Conservation (phyloP, 352 stramenopile species). For the Phytophthora pistaciae region DNA sequence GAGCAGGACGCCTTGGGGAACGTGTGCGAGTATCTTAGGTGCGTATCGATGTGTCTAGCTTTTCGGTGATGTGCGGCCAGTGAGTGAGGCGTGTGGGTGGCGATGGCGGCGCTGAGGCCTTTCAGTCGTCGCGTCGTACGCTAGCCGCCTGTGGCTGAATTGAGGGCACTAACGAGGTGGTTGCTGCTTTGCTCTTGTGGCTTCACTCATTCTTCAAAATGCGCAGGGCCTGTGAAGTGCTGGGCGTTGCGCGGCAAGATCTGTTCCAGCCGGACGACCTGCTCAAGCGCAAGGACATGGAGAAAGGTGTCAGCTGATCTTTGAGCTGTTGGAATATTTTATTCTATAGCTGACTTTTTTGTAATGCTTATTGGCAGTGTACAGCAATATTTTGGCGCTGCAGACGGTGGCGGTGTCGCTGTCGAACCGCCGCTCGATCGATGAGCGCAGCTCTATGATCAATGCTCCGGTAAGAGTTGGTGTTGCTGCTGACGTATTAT, state of each 20-base stretch:
- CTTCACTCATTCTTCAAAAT: constrained; percentile 12
- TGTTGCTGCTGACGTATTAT: not conserved
- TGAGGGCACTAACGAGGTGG: constrained; percentile 19
- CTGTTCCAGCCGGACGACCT: constrained; percentile 83
- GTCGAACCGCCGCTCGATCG: constrained; percentile 80
- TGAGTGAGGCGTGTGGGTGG: not conserved
- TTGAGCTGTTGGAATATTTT: not conserved
- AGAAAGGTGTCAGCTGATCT: constrained; percentile 57
- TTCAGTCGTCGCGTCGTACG: constrained; percentile 15
- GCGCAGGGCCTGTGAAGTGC: constrained; percentile 67
- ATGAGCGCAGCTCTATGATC: constrained; percentile 77
- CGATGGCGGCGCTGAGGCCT: not conserved
- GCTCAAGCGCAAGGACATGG: constrained; percentile 61
- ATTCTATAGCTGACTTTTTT: not conserved
- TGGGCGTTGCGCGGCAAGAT: constrained; percentile 67
- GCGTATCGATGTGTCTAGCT: constrained; percentile 5
- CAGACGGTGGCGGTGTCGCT: constrained; percentile 77
- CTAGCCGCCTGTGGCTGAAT: constrained; percentile 7
- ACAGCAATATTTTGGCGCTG: constrained; percentile 82
- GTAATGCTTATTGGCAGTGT: constrained; percentile 57
- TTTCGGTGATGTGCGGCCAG: not conserved
- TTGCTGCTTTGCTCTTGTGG: constrained; percentile 7
- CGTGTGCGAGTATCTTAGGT: constrained; percentile 77
- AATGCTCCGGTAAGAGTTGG: constrained; percentile 31
- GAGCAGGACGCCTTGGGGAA: constrained; percentile 43